Evolutionary conservation across 1,139 yeast species (phyloP).

Genomic region (Saccharomyces pastorianus): DNA sequence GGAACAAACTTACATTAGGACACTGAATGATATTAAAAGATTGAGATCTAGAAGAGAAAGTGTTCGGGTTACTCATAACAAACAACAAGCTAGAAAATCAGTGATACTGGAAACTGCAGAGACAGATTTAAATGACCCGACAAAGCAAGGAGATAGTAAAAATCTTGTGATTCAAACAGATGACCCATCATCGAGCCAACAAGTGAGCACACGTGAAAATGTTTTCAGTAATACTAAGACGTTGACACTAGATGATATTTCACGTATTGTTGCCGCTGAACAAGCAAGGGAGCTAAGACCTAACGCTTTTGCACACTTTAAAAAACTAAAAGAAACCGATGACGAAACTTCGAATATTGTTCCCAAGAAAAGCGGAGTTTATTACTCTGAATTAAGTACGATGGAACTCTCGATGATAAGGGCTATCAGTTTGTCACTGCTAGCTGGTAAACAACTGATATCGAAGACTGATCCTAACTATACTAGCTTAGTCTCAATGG

Average conservation of each 20-base stretch:
- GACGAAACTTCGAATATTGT: slow-evolving; percentile 16
- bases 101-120: slow-evolving; percentile 41
- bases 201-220: slow-evolving; percentile 37
- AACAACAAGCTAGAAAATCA: slow-evolving; percentile 52
- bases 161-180: slow-evolving; percentile 27
- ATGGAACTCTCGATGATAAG: slow-evolving; percentile 46
- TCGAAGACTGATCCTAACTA: slow-evolving; percentile 10
- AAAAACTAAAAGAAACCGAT: slow-evolving; percentile 28
- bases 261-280: slow-evolving; percentile 93
- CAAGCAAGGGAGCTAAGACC: slow-evolving; percentile 83
- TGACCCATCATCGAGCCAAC: slow-evolving; percentile 7
- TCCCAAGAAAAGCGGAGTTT: slow-evolving; percentile 34
- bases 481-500: slow-evolving; percentile 2
- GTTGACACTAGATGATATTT: slow-evolving; percentile 88
- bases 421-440: slow-evolving; percentile 45
- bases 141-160: slow-evolving; percentile 8
- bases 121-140: slow-evolving; percentile 13
- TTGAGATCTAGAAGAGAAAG: slow-evolving; percentile 68
- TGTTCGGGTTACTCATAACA: slow-evolving; percentile 52
- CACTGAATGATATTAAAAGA: slow-evolving; percentile 70
- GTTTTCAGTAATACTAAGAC: slow-evolving; percentile 74
- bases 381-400: slow-evolving; percentile 64
- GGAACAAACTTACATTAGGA: slow-evolving; percentile 53
- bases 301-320: slow-evolving; percentile 31
- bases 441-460: slow-evolving; percentile 9